phyloP scores from a whole-genome alignment of 75 land plant genomes.

The Pinus albicaulis region DNA sequence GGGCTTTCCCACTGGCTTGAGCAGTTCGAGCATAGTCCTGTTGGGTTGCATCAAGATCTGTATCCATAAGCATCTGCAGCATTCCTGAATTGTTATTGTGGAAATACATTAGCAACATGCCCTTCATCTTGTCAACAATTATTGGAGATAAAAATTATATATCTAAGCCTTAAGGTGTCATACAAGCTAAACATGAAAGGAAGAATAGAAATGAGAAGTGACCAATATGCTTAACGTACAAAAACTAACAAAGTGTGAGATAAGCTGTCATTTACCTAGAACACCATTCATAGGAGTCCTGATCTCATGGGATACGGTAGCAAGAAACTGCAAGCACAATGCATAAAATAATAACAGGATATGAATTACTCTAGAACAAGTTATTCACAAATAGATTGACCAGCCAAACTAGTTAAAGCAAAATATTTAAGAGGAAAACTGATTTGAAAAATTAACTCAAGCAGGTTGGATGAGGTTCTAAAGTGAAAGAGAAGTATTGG shows the following conservation, averaged over 20 bases:
- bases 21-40: slow-evolving; percentile 66
- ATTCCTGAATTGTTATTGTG: slow-evolving; percentile 34
- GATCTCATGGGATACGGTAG: slow-evolving; percentile 80
- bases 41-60: slow-evolving; percentile 63
- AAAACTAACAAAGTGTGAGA: background rate
- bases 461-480: background rate
- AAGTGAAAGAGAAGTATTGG: background rate
- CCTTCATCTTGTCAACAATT: background rate
- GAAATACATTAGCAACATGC: background rate
- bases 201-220: slow-evolving; percentile 2
- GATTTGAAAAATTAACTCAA: background rate
- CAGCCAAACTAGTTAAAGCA: background rate
- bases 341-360: background rate
- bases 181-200: background rate
- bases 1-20: slow-evolving; percentile 61
- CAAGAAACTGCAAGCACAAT: slow-evolving; percentile 52
- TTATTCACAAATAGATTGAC: background rate
- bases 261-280: slow-evolving; percentile 32
- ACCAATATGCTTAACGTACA: slow-evolving; percentile 1
- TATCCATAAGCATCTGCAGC: slow-evolving; percentile 77
- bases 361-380: background rate
- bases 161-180: background rate
- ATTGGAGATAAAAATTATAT: background rate
- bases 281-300: slow-evolving; percentile 82
- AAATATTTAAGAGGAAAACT: background rate